phyloP scores from a whole-genome alignment of 2,329 filamentous ascomycete genomes.

The Colletotrichum salicis region DNA sequence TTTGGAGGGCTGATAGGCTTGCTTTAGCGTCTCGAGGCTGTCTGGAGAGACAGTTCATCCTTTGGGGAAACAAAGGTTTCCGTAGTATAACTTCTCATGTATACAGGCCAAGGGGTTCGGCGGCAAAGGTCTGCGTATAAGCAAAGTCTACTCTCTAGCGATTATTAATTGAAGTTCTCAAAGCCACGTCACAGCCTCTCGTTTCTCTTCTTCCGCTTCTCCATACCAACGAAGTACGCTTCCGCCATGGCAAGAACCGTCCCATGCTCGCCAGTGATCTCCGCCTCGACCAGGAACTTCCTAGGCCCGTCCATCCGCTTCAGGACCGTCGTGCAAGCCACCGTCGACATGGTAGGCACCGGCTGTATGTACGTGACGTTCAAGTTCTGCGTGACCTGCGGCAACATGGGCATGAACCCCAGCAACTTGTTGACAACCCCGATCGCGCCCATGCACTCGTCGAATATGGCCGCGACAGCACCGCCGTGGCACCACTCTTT shows the following conservation, averaged over 20 bases:
- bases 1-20: too few relatives aligned
- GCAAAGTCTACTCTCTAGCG: not conserved
- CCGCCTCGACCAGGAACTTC: not conserved
- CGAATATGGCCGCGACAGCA: not conserved
- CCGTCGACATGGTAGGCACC: not conserved
- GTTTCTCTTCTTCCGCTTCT: not conserved
- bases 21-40: too few relatives aligned
- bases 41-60: too few relatives aligned
- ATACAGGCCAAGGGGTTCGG: not conserved
- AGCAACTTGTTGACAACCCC: slow-evolving; percentile 2
- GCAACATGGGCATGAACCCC: not conserved
- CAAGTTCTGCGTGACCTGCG: not conserved
- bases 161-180: not conserved
- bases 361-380: not conserved
- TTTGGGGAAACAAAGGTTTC: too few relatives aligned
- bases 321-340: not conserved
- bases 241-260: not conserved
- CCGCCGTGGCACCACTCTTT: not conserved
- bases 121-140: not conserved
- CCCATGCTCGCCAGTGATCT: not conserved
- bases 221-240: not conserved
- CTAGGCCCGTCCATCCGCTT: not conserved
- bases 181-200: not conserved
- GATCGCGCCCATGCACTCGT: slow-evolving; percentile 1
- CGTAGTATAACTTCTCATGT: too few relatives aligned